A percentile compares a stretch with the other conserved stretches of the same genome.
Evolutionary conservation across 1,139 yeast genomes (phyloP).

Genomic region (Geotrichum reessii): DNA sequence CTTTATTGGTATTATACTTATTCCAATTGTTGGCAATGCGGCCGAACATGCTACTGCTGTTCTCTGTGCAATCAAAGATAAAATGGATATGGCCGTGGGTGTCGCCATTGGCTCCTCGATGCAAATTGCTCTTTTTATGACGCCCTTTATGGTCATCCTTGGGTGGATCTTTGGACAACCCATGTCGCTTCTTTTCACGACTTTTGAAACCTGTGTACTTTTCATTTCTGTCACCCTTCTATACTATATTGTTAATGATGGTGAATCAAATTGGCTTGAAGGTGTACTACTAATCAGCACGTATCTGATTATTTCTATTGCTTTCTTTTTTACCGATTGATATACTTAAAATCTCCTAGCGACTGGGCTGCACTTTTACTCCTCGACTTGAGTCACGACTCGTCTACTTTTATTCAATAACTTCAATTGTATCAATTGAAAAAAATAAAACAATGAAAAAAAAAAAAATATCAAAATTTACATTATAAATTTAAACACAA

Average conservation of each 20-base stretch:
- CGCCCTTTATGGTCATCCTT: slow-evolving; percentile 87
- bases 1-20: slow-evolving; percentile 84
- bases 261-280: slow-evolving; percentile 95
- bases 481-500: background rate
- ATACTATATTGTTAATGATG: slow-evolving; percentile 82
- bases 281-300: slow-evolving; percentile 89
- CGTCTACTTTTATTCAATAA: slow-evolving; percentile 1
- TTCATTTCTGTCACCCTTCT: slow-evolving; percentile 84
- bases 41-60: slow-evolving; percentile 98
- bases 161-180: slow-evolving; percentile 92
- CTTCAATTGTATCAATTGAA: no score
- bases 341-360: background rate
- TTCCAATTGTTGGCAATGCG: slow-evolving; percentile 97
- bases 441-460: background rate
- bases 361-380: background rate
- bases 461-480: background rate
- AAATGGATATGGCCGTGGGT: slow-evolving; percentile 95
- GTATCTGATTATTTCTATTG: slow-evolving; percentile 77
- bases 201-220: slow-evolving; percentile 87
- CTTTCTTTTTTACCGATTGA: slow-evolving; percentile 47
- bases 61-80: slow-evolving; percentile 88
- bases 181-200: slow-evolving; percentile 85
- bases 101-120: slow-evolving; percentile 96
- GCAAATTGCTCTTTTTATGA: slow-evolving; percentile 89
- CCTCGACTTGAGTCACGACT: background rate